Evolutionary conservation across 192 early-diverging fungal species (phyloP).

Genomic region (Coemansia biformis): DNA sequence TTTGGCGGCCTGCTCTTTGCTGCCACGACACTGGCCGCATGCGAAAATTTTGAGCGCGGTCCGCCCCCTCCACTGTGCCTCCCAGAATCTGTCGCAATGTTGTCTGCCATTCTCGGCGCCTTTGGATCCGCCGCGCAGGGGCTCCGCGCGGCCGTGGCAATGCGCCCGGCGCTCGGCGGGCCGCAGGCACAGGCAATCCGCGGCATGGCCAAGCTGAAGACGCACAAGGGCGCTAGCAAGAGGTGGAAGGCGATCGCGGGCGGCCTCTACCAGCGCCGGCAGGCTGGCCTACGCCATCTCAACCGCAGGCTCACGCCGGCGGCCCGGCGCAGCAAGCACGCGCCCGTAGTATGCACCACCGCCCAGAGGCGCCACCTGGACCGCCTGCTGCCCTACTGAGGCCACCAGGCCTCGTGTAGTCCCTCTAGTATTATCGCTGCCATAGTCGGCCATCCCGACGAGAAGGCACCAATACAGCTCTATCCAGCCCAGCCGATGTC

Average conservation of each 20-base stretch:
- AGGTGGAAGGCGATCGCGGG: slow-evolving; percentile 47
- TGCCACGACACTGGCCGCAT: no score
- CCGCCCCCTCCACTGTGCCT: no score
- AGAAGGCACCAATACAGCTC: no score
- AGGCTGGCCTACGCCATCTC: slow-evolving; percentile 37
- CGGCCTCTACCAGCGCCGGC: slow-evolving; percentile 38
- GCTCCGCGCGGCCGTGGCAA: slow-evolving; percentile 2
- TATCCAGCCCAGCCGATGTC: no score
- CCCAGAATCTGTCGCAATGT: slow-evolving; percentile 17
- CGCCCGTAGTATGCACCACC: slow-evolving; percentile 36
- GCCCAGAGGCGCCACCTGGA: slow-evolving; percentile 44
- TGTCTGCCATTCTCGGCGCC: slow-evolving; percentile 19
- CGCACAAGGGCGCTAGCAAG: slow-evolving; percentile 48
- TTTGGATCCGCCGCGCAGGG: slow-evolving; percentile 17
- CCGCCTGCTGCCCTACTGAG: slow-evolving; percentile 40
- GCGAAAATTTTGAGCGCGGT: no score
- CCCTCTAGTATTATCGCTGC: no score
- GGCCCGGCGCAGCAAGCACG: slow-evolving; percentile 42
- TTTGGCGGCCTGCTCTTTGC: no score
- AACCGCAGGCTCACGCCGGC: slow-evolving; percentile 34
- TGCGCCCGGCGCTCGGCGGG: slow-evolving; percentile 16
- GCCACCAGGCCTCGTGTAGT: no score
- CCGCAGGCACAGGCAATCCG: slow-evolving; percentile 44
- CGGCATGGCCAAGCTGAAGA: slow-evolving; percentile 47
- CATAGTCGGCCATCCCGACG: no score